Base-by-base conservation (phyloP, 2,329 filamentous ascomycete genomes). In the Exophiala xenobiotica region DNA sequence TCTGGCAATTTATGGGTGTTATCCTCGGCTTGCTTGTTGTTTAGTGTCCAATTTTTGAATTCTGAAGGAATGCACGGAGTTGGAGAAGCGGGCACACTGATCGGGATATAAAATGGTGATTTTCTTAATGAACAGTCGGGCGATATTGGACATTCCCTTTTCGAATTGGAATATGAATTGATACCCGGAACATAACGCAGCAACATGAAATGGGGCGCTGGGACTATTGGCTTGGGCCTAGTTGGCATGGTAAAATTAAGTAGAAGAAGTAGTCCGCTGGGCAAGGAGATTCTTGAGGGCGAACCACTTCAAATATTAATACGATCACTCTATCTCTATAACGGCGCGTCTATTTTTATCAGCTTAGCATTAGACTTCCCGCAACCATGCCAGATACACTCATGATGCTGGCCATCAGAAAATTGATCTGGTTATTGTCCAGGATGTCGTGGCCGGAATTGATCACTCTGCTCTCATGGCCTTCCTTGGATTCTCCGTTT, bases 371-470 rank as follows among this genome's bases (percentile, higher is more conserved):
- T n/a, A 54, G 23, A 23, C 40, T 44, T 12, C 51, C 83, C 26
- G 81, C 70, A 0, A 72, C 74, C 82, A 97, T 95, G 3, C 85
- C 87, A 3, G 85, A 81, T 14, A 90, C 59, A 66, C 88, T 96
- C 81, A 95, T 91, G 3, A 77, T 76, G 11, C 82, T 78, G 0
- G 92, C 91, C 92, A 96, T 97, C 50, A 92, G 68, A 51, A 96
- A 82, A 68, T 99, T 99, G 62, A 99, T 90, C 48, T 88, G 87
- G 68, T 99, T 99, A 69, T 99, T 99, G 69, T 95, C 90, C 51
- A 99, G 74, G 55, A 95, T 68, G 66, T 96, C 80, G 72, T 76
- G 44, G 66, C 83, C 90, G 60, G 76, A 86, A 70, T 88, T 82
- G 5, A 85, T 70, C 4, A 83, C 73, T 14, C 86, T 75, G 45